phyloP scores from a whole-genome alignment of 2,329 filamentous ascomycete species.

The Fusarium chaquense region DNA sequence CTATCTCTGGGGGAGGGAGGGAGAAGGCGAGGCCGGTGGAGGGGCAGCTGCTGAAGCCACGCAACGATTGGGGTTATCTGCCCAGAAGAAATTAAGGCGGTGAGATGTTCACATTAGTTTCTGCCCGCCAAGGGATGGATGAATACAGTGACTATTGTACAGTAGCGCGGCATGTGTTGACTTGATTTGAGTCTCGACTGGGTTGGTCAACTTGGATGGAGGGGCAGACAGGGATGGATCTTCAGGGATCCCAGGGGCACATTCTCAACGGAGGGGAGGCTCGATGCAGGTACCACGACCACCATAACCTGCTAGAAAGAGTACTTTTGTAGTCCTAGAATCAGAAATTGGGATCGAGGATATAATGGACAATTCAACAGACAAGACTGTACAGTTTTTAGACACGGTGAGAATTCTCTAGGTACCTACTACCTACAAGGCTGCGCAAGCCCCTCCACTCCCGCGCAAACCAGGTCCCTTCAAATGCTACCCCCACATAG shows the following conservation, averaged over 20 bases:
- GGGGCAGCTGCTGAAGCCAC: conserved; percentile 40
- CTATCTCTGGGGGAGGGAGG: too few species aligned
- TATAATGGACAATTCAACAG: background rate
- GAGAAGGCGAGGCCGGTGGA: conserved; percentile 27
- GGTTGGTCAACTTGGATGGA: conserved; percentile 28
- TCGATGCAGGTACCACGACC: conserved; percentile 38
- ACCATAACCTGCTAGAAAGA: conserved; percentile 19
- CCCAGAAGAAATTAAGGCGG: conserved; percentile 47
- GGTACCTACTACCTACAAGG: conserved; percentile 20
- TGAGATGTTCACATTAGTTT: conserved; percentile 44
- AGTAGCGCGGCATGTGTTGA: conserved; percentile 32
- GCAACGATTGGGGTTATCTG: conserved; percentile 36
- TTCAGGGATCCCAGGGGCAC: conserved; percentile 35
- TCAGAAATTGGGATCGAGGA: conserved; percentile 13
- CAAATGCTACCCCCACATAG: conserved; percentile 31
- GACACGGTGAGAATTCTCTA: conserved; percentile 5
- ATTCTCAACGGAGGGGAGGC: conserved; percentile 24
- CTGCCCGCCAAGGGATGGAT: conserved; percentile 37
- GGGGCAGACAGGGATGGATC: conserved; percentile 34
- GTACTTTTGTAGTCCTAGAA: conserved; percentile 29
- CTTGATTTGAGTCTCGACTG: conserved; percentile 7
- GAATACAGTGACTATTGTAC: conserved; percentile 10
- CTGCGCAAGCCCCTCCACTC: conserved; percentile 39
- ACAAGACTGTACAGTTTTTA: conserved; percentile 19
- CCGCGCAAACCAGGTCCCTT: conserved; percentile 38